Percentiles rank a stretch among this genome's conserved stretches.
phyloP scores from a whole-genome alignment of 2,329 filamentous ascomycete genomes.

The Myriosclerotinia scirpicola region DNA sequence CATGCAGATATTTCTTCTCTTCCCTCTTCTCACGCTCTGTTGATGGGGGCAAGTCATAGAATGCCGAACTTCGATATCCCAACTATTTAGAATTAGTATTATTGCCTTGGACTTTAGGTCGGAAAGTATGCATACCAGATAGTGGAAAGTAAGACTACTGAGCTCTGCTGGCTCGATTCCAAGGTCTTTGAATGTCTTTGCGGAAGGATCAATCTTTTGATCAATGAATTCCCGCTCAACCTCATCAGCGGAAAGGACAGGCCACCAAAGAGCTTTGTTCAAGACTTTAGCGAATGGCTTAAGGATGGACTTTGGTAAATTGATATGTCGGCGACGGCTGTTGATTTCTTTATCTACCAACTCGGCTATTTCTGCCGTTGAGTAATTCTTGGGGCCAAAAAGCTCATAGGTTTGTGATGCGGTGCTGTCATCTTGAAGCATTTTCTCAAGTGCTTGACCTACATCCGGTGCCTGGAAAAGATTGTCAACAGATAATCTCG shows the following conservation, averaged over 20 bases:
- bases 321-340: conserved; percentile 87
- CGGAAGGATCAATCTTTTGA: conserved; percentile 83
- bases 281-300: conserved; percentile 73
- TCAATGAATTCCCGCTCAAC: conserved; percentile 92
- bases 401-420: conserved; percentile 91
- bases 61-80: conserved; percentile 83
- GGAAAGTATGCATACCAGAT: conserved; percentile 63
- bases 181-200: conserved; percentile 95
- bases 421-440: conserved; percentile 88
- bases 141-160: conserved; percentile 85
- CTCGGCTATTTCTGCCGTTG: conserved; percentile 79
- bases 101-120: not conserved
- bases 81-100: conserved; percentile 53
- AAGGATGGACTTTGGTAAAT: conserved; percentile 77
- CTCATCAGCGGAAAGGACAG: conserved; percentile 76
- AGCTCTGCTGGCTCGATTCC: conserved; percentile 87
- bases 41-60: conserved; percentile 90
- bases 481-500: conserved; percentile 19
- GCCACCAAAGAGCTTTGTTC: conserved; percentile 89
- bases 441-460: conserved; percentile 81
- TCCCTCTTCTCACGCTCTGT: conserved; percentile 93
- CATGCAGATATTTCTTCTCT: conserved; percentile 96
- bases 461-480: conserved; percentile 75
- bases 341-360: conserved; percentile 90
- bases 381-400: conserved; percentile 91